Percentiles rank a stretch among this genome's conserved stretches.
These are phyloP conservation scores for Eucalyptus cloeziana DNA, from an alignment of 345 rosid species.

Conservation along the genomic window DNA sequence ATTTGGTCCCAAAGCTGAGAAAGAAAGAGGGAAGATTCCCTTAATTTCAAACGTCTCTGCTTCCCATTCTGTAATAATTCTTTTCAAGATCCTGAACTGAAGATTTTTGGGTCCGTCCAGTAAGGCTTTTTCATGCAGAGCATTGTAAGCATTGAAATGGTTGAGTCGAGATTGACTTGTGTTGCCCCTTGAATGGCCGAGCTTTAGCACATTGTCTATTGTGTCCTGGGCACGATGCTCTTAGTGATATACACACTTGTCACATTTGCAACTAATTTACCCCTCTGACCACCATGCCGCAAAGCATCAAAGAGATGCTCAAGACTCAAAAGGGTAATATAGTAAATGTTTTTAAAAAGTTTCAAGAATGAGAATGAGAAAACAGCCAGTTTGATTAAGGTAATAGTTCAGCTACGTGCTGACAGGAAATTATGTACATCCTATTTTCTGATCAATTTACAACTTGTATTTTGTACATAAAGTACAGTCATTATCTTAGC, in stretches of 20 bases:
- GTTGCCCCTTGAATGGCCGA: background rate
- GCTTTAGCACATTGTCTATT: background rate
- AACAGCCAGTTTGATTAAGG: background rate
- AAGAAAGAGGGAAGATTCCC: too few relatives aligned
- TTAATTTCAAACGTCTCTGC: too few relatives aligned
- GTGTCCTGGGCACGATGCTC: background rate
- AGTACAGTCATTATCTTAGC: background rate
- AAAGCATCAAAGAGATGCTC: too few relatives aligned
- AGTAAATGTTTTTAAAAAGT: too few relatives aligned
- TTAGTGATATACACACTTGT: background rate
- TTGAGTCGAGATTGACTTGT: background rate
- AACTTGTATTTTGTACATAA: background rate
- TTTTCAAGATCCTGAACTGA: too few relatives aligned
- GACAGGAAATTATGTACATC: accelerated
- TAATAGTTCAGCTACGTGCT: background rate
- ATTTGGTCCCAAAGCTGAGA: background rate
- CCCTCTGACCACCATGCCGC: accelerated
- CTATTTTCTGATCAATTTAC: background rate
- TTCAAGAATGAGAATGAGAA: too few relatives aligned
- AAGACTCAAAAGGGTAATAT: accelerated
- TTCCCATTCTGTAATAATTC: too few relatives aligned
- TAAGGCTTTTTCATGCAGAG: background rate
- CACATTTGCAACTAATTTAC: too few relatives aligned
- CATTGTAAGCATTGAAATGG: background rate
- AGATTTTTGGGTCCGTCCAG: background rate